Percentiles rank a stretch among this genome's conserved stretches.
Conservation (phyloP, 2,329 filamentous ascomycete species). For the Calonectria pseudoturangicola region DNA sequence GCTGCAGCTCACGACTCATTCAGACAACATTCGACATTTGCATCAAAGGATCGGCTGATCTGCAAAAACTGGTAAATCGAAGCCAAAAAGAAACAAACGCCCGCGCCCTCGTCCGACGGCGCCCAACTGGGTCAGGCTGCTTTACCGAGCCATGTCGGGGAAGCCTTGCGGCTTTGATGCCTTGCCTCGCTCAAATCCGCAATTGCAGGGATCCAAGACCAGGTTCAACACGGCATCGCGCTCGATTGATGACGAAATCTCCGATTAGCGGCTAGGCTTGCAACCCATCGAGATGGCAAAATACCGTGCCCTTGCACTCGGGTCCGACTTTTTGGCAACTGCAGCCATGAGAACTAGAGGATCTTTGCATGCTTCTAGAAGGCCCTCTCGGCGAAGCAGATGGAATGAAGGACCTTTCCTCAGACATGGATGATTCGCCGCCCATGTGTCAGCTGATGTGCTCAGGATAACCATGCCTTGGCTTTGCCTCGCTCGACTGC, state of each 20-base stretch:
- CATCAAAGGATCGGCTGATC: background rate
- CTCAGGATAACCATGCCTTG: conserved; percentile 14
- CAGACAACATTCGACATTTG: background rate
- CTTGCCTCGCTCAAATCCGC: conserved; percentile 16
- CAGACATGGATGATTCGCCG: conserved; percentile 14
- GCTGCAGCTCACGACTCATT: conserved; percentile 20
- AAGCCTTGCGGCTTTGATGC: conserved; percentile 10
- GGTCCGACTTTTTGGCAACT: conserved; percentile 9
- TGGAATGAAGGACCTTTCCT: background rate
- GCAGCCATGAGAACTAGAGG: background rate
- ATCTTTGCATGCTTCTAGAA: conserved; percentile 18
- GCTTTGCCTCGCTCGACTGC: conserved; percentile 21
- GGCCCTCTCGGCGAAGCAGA: background rate
- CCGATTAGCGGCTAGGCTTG: conserved; percentile 52
- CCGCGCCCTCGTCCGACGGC: background rate
- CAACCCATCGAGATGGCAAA: conserved; percentile 39
- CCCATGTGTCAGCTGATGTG: conserved; percentile 26
- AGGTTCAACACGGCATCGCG: conserved; percentile 37
- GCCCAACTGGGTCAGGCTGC: conserved; percentile 18
- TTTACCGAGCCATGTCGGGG: conserved; percentile 7
- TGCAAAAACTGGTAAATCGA: background rate
- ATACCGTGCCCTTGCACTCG: conserved; percentile 34
- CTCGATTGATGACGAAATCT: conserved; percentile 52
- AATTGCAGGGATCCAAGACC: conserved; percentile 38
- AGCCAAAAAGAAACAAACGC: background rate